Evolutionary conservation across 1,284 basidiomycete genomes (phyloP), one percentile per base, ranked within the genome.

Genomic region (Ustilago curta): DNA sequence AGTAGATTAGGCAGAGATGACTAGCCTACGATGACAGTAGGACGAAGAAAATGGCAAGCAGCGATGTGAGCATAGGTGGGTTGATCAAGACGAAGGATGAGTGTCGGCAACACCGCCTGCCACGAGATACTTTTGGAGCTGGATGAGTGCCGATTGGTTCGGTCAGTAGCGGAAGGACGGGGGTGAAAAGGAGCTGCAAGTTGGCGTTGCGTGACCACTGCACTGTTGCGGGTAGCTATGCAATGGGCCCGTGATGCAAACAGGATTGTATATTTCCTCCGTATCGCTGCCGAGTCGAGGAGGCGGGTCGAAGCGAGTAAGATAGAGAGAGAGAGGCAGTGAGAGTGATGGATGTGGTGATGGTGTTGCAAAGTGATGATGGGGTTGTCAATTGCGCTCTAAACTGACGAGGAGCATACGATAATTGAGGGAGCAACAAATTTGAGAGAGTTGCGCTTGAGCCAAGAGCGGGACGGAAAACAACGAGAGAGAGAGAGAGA

Each of bases 341-440:
- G 48, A 50, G 7, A 37, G 48, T 18, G 35, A 37, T 37, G 35
- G 14, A 37, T 11, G n/a, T 35, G 19, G 48, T 50, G 19, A 32
- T 50, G 48, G 48, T 50, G 48, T 19, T 16, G 35, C 35, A 50
- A 37, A 32, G 48, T 37, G 32, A 50, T 19, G 48, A 50, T 50
- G 48, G 31, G 19, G 48, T 32, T n/a, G 25, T n/a, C 27, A 25
- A 31, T 25, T 44, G 7, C 2, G 44, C 44, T 45, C 29, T n/a
- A 11, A 8, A 27, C n/a, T 31, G 45, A n/a, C 2, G n/a, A 29
- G n/a, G 25, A 29, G 48, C n/a, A n/a, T n/a, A 35, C 27, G 9
- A 8, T 4, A 2, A 18, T 49, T 3, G 31, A 19, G 48, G 27
- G 27, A 27, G 27, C 27, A 35, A 21, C 48, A 37, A 50, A 50